Evolutionary conservation across 2,329 filamentous ascomycete genomes (phyloP), one percentile per base, ranked within the genome.

Genomic region (Coniochaeta sp.): DNA sequence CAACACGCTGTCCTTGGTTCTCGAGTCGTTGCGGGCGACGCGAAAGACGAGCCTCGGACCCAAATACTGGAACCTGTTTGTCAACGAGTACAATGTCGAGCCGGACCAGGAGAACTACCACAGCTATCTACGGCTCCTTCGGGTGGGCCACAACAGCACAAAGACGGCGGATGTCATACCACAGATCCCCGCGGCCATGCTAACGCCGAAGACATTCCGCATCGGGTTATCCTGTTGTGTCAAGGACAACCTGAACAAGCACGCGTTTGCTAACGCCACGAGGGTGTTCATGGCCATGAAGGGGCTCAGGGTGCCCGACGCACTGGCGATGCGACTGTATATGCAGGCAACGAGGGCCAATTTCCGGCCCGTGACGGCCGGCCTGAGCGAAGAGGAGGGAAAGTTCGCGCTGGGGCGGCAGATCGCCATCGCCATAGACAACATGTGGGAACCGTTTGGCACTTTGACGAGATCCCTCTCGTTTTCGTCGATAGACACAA

Each of bases 11-110:
- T 88, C 88, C 1, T 72, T 96, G 52, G 70, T 96, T 22, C 73
- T 96, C 47, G 77, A 84, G 54, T 81, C 87, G 7, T 83, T 91
- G 58, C 75, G 80, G 14, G 79, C 83, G 34, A 81, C 87, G 34
- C 81, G 83, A 58, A 80, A 83, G 58, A 83, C 84, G 8, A 80
- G 81, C 16, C 74, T 83, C n/a, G 89, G 86, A n/a, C 74, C 82
- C 58, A 80, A 80, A 34, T 98, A 97, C 73, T 98, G 93, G 93
- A 77, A 88, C 19, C 70, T 88, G 6, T 76, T 97, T 60, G 89
- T 88, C 7, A 71, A 78, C 1, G 73, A 79, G 14, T 81, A 85
- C 70, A 74, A 75, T n/a, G 74, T 97, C 61, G 70, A 77, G 2
- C 92, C 93, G 0, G 93, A 97, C 70, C 67, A 77, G 9, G 81